Evolutionary conservation across 306 rosid species (phyloP).

Genomic region (Leucaena leucocephala): DNA sequence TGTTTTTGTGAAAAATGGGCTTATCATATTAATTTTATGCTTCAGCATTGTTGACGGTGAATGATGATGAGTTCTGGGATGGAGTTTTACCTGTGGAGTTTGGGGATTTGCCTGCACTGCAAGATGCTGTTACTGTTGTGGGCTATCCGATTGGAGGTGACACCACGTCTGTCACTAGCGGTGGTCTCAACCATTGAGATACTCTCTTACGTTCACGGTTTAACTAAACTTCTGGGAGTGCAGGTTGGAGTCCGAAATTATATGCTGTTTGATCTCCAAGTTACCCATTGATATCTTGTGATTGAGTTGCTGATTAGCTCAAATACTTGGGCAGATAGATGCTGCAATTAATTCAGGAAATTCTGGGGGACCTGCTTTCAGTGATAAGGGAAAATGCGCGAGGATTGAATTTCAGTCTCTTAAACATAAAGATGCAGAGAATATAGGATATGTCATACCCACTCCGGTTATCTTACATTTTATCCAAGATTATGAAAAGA

Average conservation of each 20-base stretch:
- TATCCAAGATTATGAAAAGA: conserved; percentile 67
- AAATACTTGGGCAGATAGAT: conserved; percentile 56
- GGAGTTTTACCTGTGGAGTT: conserved; percentile 80
- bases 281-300: not conserved
- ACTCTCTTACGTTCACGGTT: conserved; percentile 81
- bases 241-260: conserved; percentile 50
- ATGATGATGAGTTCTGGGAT: conserved; percentile 79
- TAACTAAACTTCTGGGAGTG: conserved; percentile 82
- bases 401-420: conserved; percentile 84
- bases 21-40: conserved; percentile 24
- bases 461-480: conserved; percentile 76
- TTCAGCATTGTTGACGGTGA: conserved; percentile 79
- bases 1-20: not conserved
- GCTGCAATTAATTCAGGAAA: conserved; percentile 81
- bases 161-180: conserved; percentile 89
- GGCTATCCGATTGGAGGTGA: conserved; percentile 94
- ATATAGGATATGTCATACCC: conserved; percentile 79
- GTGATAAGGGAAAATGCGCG: conserved; percentile 69
- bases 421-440: conserved; percentile 72
- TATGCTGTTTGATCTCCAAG: not conserved
- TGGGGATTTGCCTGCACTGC: conserved; percentile 78
- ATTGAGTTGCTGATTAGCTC: conserved; percentile 11
- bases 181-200: conserved; percentile 93
- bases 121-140: conserved; percentile 87
- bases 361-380: conserved; percentile 81